A percentile compares a stretch with the other conserved stretches of the same genome.
phyloP scores from a whole-genome alignment of 768 basidiomycete species.

The Rubroboletus pulcherrimus region DNA sequence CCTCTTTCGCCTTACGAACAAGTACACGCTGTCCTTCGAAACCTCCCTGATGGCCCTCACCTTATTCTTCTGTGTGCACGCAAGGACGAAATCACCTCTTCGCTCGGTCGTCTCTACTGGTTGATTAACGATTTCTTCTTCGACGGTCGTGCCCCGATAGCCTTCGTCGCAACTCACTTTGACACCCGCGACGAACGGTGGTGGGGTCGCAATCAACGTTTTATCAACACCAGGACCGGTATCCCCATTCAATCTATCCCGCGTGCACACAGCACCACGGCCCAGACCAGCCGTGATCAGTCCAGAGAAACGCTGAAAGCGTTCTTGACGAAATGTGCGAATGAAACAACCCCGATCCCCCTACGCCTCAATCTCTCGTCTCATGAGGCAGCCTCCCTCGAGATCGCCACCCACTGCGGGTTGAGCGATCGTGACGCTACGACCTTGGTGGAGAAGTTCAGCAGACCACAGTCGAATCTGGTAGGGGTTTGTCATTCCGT shows the following conservation, averaged over 20 bases:
- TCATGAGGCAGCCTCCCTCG: neutral
- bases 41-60: conserved; percentile 28
- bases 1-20: conserved; percentile 14
- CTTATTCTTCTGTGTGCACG: conserved; percentile 35
- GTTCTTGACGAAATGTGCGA: neutral
- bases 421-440: neutral
- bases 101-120: conserved; percentile 29
- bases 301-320: neutral
- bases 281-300: neutral
- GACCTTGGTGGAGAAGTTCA: neutral
- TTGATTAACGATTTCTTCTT: conserved; percentile 35
- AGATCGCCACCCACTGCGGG: neutral
- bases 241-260: neutral
- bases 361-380: neutral
- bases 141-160: conserved; percentile 28
- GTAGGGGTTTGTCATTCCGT: too few relatives aligned
- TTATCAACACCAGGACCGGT: neutral
- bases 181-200: conserved; percentile 28
- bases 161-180: conserved; percentile 33
- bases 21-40: conserved; percentile 25
- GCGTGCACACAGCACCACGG: neutral
- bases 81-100: conserved; percentile 26
- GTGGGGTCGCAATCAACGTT: conserved; percentile 31
- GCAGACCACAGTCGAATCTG: too few relatives aligned
- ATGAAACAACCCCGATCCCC: neutral